Evolutionary conservation across 176 grass and related monocot genomes (phyloP).

Genomic region (Rhipidocladum racemiflorum): DNA sequence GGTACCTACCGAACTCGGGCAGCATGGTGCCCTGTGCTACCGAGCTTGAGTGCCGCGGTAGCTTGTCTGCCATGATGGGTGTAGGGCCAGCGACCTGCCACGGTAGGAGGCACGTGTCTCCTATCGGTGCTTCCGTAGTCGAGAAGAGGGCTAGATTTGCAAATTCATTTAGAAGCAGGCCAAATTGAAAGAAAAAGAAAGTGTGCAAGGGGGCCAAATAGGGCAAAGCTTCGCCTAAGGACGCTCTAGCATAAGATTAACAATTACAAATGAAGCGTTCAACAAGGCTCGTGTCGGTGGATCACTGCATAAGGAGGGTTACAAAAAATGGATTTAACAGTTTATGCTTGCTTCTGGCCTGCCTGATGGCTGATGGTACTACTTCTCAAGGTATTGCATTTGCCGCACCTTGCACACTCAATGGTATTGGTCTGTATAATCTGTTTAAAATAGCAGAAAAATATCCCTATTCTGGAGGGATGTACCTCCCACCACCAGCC

Average conservation of each 20-base stretch:
- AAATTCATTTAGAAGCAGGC: no score
- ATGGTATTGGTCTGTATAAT: background rate
- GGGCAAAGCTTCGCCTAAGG: background rate
- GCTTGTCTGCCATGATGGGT: no score
- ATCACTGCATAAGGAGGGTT: background rate
- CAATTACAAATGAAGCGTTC: background rate
- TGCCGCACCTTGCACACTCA: background rate
- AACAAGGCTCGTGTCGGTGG: background rate
- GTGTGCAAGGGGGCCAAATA: no score
- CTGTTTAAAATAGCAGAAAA: background rate
- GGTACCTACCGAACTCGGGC: no score
- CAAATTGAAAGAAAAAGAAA: no score
- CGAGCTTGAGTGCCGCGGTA: no score
- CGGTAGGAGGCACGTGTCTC: no score
- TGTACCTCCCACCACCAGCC: background rate
- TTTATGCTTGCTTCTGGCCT: background rate
- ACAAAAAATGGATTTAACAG: background rate
- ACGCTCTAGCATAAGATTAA: background rate
- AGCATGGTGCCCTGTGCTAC: no score
- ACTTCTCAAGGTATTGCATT: background rate
- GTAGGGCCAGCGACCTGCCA: no score
- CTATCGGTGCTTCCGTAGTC: no score
- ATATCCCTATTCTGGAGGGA: background rate
- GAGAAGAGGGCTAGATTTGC: no score
- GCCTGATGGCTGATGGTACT: slow-evolving; percentile 7